These are phyloP conservation scores for Kalanchoe fedtschenkoi DNA, from an alignment of 164 flowering plant genomes.

Conservation along the genomic window DNA sequence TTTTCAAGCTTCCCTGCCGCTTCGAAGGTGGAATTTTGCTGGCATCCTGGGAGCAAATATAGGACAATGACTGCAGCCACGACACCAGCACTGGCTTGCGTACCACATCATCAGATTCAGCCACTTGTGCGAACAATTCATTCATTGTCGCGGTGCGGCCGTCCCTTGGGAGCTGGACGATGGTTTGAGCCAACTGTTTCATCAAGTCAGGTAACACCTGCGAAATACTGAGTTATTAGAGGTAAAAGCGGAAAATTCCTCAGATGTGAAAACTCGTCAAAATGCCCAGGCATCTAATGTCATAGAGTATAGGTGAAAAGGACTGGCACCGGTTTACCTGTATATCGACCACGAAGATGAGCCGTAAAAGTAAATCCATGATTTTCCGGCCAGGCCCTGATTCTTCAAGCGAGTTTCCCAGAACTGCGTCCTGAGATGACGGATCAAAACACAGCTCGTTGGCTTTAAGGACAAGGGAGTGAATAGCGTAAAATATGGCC, in stretches of 20 bases:
- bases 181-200: conserved; percentile 61
- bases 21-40: conserved; percentile 12
- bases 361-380: conserved; percentile 63
- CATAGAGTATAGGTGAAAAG: neutral
- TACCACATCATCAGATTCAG: conserved; percentile 87
- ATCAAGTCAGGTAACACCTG: conserved; percentile 81
- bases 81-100: conserved; percentile 81
- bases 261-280: neutral
- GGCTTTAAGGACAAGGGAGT: conserved; percentile 57
- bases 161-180: conserved; percentile 47
- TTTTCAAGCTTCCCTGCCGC: neutral
- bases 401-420: conserved; percentile 71
- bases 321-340: conserved; percentile 39
- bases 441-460: conserved; percentile 38
- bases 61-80: conserved; percentile 88
- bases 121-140: conserved; percentile 60
- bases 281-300: neutral
- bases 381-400: conserved; percentile 55
- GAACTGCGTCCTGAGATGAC: conserved; percentile 21
- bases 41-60: conserved; percentile 43
- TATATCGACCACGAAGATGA: conserved; percentile 68
- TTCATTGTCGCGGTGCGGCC: conserved; percentile 60
- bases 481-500: conserved; percentile 61
- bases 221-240: neutral
- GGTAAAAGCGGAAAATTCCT: neutral